These are phyloP conservation scores for Allomyces javanicus DNA, from an alignment of 192 early-diverging fungal genomes.

Conservation along the genomic window DNA sequence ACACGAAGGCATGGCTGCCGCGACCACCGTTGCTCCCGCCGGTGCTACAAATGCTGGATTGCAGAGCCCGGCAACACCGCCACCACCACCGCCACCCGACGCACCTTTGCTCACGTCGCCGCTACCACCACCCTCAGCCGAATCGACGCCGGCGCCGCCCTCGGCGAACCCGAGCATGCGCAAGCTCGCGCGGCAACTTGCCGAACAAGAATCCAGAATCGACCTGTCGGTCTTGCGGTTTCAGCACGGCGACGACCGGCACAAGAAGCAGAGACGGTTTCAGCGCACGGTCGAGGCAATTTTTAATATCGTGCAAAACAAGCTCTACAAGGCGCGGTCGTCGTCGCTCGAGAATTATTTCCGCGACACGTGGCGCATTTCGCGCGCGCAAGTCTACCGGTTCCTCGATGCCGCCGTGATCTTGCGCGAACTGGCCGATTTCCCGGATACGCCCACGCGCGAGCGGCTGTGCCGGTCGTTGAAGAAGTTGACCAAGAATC, in stretches of 20 bases:
- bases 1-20: no score
- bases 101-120: no score
- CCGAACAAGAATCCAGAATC: constrained; percentile 3
- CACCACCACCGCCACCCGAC: no score
- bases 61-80: no score
- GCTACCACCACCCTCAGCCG: no score
- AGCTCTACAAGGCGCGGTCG: constrained; percentile 21
- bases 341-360: constrained; percentile 20
- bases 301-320: constrained; percentile 16
- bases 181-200: no score
- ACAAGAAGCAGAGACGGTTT: constrained; percentile 12
- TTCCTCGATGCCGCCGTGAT: constrained; percentile 24
- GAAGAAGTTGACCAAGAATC: no score
- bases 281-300: constrained; percentile 18
- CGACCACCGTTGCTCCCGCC: no score
- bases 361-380: constrained; percentile 24
- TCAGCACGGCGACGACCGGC: constrained; percentile 11
- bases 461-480: constrained; percentile 28
- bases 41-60: no score
- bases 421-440: constrained; percentile 20
- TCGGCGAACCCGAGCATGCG: no score
- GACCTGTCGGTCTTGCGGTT: constrained; percentile 16
- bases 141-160: no score
- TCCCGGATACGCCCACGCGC: constrained; percentile 19
- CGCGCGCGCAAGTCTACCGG: constrained; percentile 22